Evolutionary conservation across 208 protist species (phyloP).

Genomic region (Leishmania amazonensis): DNA sequence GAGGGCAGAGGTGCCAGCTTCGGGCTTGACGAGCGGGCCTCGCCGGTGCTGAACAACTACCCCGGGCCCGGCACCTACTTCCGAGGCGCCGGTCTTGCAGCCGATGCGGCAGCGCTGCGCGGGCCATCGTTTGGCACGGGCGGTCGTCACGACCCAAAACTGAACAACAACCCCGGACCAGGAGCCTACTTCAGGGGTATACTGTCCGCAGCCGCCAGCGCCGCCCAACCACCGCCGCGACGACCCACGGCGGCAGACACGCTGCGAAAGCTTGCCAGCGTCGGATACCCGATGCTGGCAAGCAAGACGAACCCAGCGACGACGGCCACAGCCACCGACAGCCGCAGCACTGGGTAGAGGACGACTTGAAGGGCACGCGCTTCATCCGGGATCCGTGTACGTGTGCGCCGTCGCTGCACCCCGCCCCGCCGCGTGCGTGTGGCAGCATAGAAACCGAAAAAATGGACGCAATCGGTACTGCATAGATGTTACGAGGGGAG

Average conservation of each 20-base stretch:
- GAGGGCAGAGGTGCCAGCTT: slow-evolving; percentile 1
- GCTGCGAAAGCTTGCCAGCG: slow-evolving; percentile 31
- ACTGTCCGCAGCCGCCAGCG: background rate
- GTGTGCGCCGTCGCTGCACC: background rate
- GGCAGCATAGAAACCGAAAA: background rate
- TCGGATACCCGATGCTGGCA: slow-evolving; percentile 30
- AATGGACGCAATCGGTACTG: background rate
- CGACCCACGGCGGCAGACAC: slow-evolving; percentile 30
- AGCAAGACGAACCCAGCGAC: background rate
- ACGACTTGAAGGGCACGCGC: background rate
- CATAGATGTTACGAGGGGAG: background rate
- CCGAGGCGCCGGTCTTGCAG: background rate
- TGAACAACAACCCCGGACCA: slow-evolving; percentile 15
- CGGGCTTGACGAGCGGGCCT: slow-evolving; percentile 1
- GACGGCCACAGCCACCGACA: background rate
- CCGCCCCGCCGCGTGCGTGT: background rate
- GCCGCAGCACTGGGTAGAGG: background rate
- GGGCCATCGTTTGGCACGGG: slow-evolving; percentile 5
- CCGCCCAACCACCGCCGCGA: background rate
- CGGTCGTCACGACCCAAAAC: slow-evolving; percentile 11
- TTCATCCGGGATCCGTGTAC: background rate
- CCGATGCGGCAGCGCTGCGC: background rate
- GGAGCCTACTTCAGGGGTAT: slow-evolving; percentile 23
- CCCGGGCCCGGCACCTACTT: slow-evolving; percentile 33
- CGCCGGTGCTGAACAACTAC: background rate